Conservation (phyloP, 75 land plant species). For the Larix kaempferi region DNA sequence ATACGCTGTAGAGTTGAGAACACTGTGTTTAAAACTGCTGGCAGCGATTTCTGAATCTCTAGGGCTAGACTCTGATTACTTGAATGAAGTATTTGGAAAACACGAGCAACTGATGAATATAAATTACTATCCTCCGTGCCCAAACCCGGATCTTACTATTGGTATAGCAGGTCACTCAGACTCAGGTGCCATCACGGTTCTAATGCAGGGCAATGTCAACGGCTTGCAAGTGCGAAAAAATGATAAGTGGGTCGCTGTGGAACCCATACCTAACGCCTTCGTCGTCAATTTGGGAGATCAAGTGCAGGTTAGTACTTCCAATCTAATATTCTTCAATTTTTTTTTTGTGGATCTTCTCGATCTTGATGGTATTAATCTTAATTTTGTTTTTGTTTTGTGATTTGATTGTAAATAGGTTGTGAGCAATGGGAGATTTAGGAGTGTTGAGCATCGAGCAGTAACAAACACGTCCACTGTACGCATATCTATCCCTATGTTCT, state of each 20-base stretch:
- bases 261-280: not conserved
- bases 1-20: not conserved
- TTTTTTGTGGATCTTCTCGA: too few relatives aligned
- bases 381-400: too few relatives aligned
- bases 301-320: not conserved
- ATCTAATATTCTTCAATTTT: not conserved
- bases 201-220: too few relatives aligned
- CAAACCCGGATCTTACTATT: constrained; percentile 55
- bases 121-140: constrained; percentile 73
- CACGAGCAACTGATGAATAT: constrained; percentile 50
- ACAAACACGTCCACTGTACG: constrained; percentile 27
- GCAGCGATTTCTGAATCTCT: constrained; percentile 51
- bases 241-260: constrained; percentile 3
- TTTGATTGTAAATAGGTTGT: constrained; percentile 9
- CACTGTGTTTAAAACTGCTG: constrained; percentile 23
- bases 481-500: constrained; percentile 12
- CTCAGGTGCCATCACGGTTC: too few relatives aligned
- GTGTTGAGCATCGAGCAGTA: constrained; percentile 46
- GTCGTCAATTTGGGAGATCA: not conserved
- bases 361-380: too few relatives aligned
- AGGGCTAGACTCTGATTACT: constrained; percentile 33
- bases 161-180: too few relatives aligned
- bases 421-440: constrained; percentile 54
- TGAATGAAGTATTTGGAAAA: constrained; percentile 31
- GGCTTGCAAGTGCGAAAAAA: too few relatives aligned